Evolutionary conservation across 805 yeast genomes (phyloP).

Genomic region (Candida jianshihensis): DNA sequence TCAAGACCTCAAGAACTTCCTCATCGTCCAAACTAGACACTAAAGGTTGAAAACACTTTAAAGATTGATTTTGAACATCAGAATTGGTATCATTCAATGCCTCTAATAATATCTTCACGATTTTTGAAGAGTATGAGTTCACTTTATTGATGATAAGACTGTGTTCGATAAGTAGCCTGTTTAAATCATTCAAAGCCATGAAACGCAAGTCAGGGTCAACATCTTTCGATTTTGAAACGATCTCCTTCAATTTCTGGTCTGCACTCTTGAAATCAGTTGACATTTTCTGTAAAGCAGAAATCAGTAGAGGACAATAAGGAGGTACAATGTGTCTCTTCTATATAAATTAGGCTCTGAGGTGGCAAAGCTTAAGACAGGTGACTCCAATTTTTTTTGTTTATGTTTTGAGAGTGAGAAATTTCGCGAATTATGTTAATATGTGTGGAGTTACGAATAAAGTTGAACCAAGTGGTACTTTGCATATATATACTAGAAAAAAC

Average conservation of each 20-base stretch:
- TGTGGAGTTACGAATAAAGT: too few species aligned
- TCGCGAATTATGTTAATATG: not conserved
- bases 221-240: slow-evolving; percentile 42
- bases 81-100: slow-evolving; percentile 54
- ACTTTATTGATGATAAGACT: slow-evolving; percentile 21
- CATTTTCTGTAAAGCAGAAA: too few species aligned
- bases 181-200: slow-evolving; percentile 78
- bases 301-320: too few species aligned
- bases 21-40: slow-evolving; percentile 19
- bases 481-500: too few species aligned
- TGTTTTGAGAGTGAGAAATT: not conserved
- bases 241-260: slow-evolving; percentile 19
- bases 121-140: slow-evolving; percentile 24
- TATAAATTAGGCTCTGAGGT: too few species aligned
- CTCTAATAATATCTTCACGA: slow-evolving; percentile 34
- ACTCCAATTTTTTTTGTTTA: too few species aligned
- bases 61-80: slow-evolving; percentile 71
- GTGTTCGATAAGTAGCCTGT: slow-evolving; percentile 32
- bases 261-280: slow-evolving; percentile 24
- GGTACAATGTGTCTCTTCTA: too few species aligned
- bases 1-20: slow-evolving; percentile 16
- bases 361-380: too few species aligned
- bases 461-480: too few species aligned
- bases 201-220: slow-evolving; percentile 78
- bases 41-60: slow-evolving; percentile 45